A percentile compares a stretch with the other conserved stretches of the same genome.
These are phyloP conservation scores for Podospora comata DNA, from an alignment of 495 filamentous ascomycete species.

Conservation along the genomic window DNA sequence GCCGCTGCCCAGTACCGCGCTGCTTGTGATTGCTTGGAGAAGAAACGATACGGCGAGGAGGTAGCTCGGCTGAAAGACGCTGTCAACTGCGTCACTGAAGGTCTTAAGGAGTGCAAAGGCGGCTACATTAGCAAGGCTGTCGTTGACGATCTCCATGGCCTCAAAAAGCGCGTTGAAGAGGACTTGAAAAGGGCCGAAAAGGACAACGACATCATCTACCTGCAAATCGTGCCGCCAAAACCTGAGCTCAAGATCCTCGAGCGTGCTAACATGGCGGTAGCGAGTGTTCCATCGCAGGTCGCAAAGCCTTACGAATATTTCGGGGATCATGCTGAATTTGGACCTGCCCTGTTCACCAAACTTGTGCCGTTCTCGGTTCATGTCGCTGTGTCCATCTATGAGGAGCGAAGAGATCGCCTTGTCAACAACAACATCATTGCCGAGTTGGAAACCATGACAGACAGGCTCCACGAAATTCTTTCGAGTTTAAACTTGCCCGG, in stretches of 20 bases:
- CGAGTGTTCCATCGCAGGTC: constrained; percentile 77
- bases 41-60: constrained; percentile 93
- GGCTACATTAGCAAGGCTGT: constrained; percentile 82
- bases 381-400: constrained; percentile 91
- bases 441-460: constrained; percentile 79
- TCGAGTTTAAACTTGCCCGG: constrained; percentile 86
- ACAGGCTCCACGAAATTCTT: constrained; percentile 73
- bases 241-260: constrained; percentile 82
- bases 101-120: constrained; percentile 70
- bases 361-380: constrained; percentile 96
- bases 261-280: constrained; percentile 81
- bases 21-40: constrained; percentile 87
- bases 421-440: constrained; percentile 82
- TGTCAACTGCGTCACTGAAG: constrained; percentile 78
- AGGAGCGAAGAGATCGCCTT: constrained; percentile 81
- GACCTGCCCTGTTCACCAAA: constrained; percentile 81
- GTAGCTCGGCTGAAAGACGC: constrained; percentile 82
- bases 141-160: constrained; percentile 72
- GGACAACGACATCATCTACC: constrained; percentile 93
- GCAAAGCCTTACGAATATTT: constrained; percentile 75
- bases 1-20: constrained; percentile 95
- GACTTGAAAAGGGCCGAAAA: constrained; percentile 91
- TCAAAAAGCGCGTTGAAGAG: constrained; percentile 79
- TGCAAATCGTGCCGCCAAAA: constrained; percentile 81
- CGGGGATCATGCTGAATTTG: constrained; percentile 73